Conservation (phyloP, 2,329 filamentous ascomycete species). For the Colletotrichum tamarilloi region DNA sequence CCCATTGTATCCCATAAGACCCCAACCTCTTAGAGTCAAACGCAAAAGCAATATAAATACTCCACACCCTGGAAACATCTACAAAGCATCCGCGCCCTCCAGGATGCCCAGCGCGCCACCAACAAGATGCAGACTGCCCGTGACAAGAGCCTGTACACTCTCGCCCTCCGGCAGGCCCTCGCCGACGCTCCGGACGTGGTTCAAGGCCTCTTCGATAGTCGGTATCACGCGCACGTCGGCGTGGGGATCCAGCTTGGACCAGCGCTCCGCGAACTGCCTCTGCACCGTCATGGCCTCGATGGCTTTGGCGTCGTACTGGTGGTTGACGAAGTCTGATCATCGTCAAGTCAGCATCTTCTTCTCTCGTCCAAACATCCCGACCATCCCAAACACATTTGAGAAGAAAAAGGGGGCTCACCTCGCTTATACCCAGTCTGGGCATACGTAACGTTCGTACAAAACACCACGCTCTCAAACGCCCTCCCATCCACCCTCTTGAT, state of each 20-base stretch:
- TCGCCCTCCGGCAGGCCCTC: slow-evolving; percentile 44
- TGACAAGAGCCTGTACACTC: slow-evolving; percentile 68
- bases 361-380: neutral
- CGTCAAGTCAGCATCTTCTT: neutral
- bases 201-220: slow-evolving; percentile 67
- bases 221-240: slow-evolving; percentile 58
- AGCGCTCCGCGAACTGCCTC: slow-evolving; percentile 63
- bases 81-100: slow-evolving; percentile 31
- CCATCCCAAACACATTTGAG: neutral
- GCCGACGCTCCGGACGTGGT: slow-evolving; percentile 38
- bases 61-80: neutral
- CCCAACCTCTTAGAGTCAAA: too few species aligned
- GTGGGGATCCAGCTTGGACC: slow-evolving; percentile 58
- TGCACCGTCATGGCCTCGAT: slow-evolving; percentile 64
- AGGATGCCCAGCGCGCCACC: slow-evolving; percentile 71
- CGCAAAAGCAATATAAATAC: too few species aligned
- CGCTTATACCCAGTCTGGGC: slow-evolving; percentile 61
- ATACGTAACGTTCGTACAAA: slow-evolving; percentile 82
- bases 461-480: slow-evolving; percentile 79
- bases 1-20: neutral
- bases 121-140: slow-evolving; percentile 87
- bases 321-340: slow-evolving; percentile 65
- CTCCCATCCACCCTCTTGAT: slow-evolving; percentile 52
- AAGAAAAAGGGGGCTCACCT: slow-evolving; percentile 32
- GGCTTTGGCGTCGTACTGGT: slow-evolving; percentile 62